Evolutionary conservation across 495 filamentous ascomycete genomes (phyloP), one percentile per base, ranked within the genome.

Genomic region (Penicillium soppii): DNA sequence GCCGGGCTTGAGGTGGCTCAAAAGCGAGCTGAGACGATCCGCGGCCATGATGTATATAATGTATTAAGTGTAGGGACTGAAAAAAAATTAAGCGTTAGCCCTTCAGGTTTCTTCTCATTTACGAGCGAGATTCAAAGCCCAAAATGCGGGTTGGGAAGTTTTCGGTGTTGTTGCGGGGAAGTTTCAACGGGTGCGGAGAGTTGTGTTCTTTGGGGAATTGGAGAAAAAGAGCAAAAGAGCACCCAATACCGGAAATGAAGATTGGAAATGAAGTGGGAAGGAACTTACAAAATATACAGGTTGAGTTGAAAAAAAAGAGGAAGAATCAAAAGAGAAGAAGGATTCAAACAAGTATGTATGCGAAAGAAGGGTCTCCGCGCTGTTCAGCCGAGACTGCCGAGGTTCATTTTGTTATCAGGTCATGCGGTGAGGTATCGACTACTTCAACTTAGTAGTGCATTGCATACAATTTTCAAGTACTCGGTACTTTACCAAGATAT

Each of bases 1-100:
- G 49, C 79, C 78, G 40, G 88, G 88, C 50, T 86, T 85, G 58
- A 97, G 77, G 65, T 97, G 92, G 74, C 83, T 91, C 63, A 96
- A 78, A 56, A 97, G 88, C 27, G 87, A 92, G 60, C 75, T 87
- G 33, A 97, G 82, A 69, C 92, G 82, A 74, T 96, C 88, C 38
- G 83, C 79, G 42, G 91, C 88, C 92, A 96, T 97, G 56, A 47
- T 83, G 66, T 61, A 48, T 47, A 25, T 53, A 9, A 13, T 12
- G 21, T 12, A 32, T 29, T 38, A 33, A 51, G 47, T 58, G 19
- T 1, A 17, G 0, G 8, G 17, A 9, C 7, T 37, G n/a, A n/a
- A n/a, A n/a, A n/a, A n/a, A n/a, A n/a, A n/a, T n/a, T n/a, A n/a
- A n/a, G n/a, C n/a, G 46, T 50, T 29, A 25, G 19, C 19, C 6